Conservation (phyloP, 805 yeast genomes). For the Scheffersomyces lignosus region DNA sequence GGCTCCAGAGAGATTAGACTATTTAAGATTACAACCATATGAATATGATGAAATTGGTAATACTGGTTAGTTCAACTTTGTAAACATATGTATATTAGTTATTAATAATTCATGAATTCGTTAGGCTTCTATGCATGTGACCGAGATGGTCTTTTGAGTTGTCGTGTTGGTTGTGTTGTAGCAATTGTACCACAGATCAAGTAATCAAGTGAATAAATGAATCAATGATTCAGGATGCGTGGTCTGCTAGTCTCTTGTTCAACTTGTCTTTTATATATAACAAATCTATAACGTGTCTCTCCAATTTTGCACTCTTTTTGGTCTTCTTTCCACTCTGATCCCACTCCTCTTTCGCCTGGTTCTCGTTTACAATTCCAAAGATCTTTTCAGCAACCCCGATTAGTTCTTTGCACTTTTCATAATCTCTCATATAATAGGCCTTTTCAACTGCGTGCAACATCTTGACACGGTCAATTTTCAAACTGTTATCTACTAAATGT, state of each 20-base stretch:
- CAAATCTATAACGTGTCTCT: slow-evolving; percentile 53
- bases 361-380: slow-evolving; percentile 23
- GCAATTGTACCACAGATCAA: too few species aligned
- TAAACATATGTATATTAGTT: too few species aligned
- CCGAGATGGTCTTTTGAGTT: too few species aligned
- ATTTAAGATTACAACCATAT: too few species aligned
- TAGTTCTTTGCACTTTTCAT: slow-evolving; percentile 48
- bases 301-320: slow-evolving; percentile 37
- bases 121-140: too few species aligned
- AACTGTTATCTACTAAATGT: slow-evolving; percentile 22
- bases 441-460: slow-evolving; percentile 63
- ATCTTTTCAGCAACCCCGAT: slow-evolving; percentile 37
- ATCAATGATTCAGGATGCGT: too few species aligned
- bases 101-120: too few species aligned
- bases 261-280: slow-evolving; percentile 42
- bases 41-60: too few species aligned
- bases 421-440: slow-evolving; percentile 57
- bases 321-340: slow-evolving; percentile 24
- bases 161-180: too few species aligned
- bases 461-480: slow-evolving; percentile 56
- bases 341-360: slow-evolving; percentile 21
- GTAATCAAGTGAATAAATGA: too few species aligned
- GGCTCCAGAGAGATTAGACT: slow-evolving; percentile 17
- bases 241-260: background rate
- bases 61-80: too few species aligned